phyloP scores from a whole-genome alignment of 73 alveolate genomes.

The Paramecium caudatum region DNA sequence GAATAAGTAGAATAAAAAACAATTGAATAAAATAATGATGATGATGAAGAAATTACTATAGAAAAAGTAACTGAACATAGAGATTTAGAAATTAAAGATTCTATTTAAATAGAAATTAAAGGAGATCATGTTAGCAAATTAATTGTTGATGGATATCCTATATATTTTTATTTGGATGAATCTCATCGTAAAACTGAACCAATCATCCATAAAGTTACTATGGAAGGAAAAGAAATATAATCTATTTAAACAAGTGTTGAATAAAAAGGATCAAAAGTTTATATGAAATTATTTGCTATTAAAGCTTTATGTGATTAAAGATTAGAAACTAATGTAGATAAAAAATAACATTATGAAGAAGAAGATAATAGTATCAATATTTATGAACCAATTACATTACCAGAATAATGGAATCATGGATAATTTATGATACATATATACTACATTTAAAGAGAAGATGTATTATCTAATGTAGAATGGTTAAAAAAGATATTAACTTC shows the following conservation, averaged over 20 bases:
- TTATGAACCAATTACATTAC: slow-evolving; percentile 14
- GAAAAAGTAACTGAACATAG: slow-evolving; percentile 22
- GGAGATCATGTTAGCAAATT: slow-evolving; percentile 45
- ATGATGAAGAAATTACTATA: slow-evolving; percentile 50
- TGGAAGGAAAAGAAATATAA: slow-evolving; percentile 66
- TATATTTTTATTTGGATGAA: slow-evolving; percentile 40
- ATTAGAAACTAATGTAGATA: neutral
- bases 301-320: slow-evolving; percentile 54
- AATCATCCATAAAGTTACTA: neutral
- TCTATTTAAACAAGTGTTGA: slow-evolving; percentile 2
- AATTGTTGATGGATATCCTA: slow-evolving; percentile 44
- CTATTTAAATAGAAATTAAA: slow-evolving; percentile 20
- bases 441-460: slow-evolving; percentile 2
- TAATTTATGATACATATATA: slow-evolving; percentile 11
- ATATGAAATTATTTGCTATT: slow-evolving; percentile 56
- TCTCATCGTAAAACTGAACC: slow-evolving; percentile 1
- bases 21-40: slow-evolving; percentile 1
- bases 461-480: slow-evolving; percentile 39
- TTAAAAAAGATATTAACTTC: neutral
- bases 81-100: slow-evolving; percentile 49
- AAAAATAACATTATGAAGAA: slow-evolving; percentile 23
- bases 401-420: slow-evolving; percentile 51
- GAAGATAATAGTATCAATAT: slow-evolving; percentile 17
- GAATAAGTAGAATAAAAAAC: slow-evolving; percentile 34
- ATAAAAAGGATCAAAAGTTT: slow-evolving; percentile 17